Evolutionary conservation across 768 basidiomycete genomes (phyloP), one percentile per base, ranked within the genome.

Genomic region (Boletellus sp.): DNA sequence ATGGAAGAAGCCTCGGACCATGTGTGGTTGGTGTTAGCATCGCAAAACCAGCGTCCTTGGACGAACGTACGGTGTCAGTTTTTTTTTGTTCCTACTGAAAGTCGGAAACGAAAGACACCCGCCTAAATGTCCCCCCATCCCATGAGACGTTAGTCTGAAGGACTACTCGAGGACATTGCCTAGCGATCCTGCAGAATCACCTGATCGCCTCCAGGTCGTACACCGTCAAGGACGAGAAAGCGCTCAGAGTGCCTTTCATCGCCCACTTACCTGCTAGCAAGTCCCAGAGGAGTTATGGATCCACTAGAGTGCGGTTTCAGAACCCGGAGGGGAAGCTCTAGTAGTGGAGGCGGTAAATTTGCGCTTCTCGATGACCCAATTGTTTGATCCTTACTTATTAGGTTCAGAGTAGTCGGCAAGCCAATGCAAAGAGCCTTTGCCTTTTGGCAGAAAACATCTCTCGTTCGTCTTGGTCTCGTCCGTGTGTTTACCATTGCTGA

Each of bases 1-100:
- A 77, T 77, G 76, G 74, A 77, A 77, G 73, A 77, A 70, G 70
- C 64, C 63, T 60, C 66, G 59, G 71, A 71, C 70, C 70, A 73
- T 67, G 62, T 56, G 45, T 57, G 43, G 64, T 53, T 50, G 55
- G 26, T 61, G 64, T 52, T 23, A 52, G 42, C 60, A 58, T 62
- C 52, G 23, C 57, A 41, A 48, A 58, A 46, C 60, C 68, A 64
- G 67, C 23, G 38, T 37, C 39, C 52, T 38, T 41, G 34, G 40
- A 41, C 24, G 17, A 41, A 36, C n/a, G 35, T 38, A 38, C 10
- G 41, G 36, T 44, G 42, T 17, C 33, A 19, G 23, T 8, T 31
- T 38, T 37, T 40, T 33, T 44, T 20, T 7, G 20, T 33, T 13
- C 19, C 32, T 4, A 31, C 16, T 23, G 39, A 31, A n/a, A n/a